Evolutionary conservation across 805 yeast species (phyloP).

Genomic region (Saccharomycopsis lassenensis): DNA sequence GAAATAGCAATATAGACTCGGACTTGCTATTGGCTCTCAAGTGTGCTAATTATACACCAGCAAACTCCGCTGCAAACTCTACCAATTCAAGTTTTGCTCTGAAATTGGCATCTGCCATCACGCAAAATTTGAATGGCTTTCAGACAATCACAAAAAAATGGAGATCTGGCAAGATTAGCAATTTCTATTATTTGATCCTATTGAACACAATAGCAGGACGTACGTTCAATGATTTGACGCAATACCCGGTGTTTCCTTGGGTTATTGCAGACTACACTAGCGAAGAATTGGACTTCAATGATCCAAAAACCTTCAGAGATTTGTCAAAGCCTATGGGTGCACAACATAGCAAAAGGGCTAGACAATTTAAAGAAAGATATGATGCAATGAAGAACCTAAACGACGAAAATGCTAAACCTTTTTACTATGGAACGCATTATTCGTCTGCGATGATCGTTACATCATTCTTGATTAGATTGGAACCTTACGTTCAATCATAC

Average conservation of each 20-base stretch:
- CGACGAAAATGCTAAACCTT: constrained; percentile 57
- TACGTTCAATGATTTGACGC: constrained; percentile 81
- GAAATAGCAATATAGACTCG: constrained; percentile 39
- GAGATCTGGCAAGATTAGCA: constrained; percentile 70
- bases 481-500: constrained; percentile 76
- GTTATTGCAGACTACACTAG: constrained; percentile 75
- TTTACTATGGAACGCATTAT: constrained; percentile 89
- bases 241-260: constrained; percentile 90
- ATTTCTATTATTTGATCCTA: constrained; percentile 71
- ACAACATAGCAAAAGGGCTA: constrained; percentile 49
- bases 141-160: constrained; percentile 55
- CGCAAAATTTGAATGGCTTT: constrained; percentile 26
- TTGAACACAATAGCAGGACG: constrained; percentile 80
- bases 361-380: constrained; percentile 57
- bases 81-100: constrained; percentile 27
- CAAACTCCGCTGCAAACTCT: constrained; percentile 20
- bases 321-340: constrained; percentile 89
- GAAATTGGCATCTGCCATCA: constrained; percentile 36
- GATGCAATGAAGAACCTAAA: constrained; percentile 55
- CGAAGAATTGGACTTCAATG: constrained; percentile 49
- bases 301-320: constrained; percentile 60
- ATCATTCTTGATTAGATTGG: constrained; percentile 61
- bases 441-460: constrained; percentile 92
- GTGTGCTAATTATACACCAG: constrained; percentile 23
- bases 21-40: constrained; percentile 45